A percentile compares a stretch with the other conserved stretches of the same genome.
Evolutionary conservation across 805 yeast genomes (phyloP).

Genomic region (Starmerella sirachaensis): DNA sequence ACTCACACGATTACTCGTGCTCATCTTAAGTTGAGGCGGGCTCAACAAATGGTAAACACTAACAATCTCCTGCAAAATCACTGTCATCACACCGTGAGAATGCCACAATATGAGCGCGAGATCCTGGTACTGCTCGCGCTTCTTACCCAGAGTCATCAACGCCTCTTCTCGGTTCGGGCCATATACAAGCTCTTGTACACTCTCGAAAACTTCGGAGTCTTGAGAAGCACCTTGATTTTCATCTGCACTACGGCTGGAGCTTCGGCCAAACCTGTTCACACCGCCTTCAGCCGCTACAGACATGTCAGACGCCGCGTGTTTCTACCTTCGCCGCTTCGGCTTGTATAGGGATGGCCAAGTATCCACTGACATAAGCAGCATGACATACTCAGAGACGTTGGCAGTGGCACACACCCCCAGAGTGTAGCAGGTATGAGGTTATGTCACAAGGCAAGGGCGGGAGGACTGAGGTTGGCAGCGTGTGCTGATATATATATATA

Average conservation of each 20-base stretch:
- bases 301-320: too few species aligned
- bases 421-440: too few species aligned
- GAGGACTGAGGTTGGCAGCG: too few species aligned
- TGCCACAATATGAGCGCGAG: slow-evolving; percentile 89
- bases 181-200: slow-evolving; percentile 81
- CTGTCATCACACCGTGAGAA: slow-evolving; percentile 92
- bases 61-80: slow-evolving; percentile 75
- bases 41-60: slow-evolving; percentile 79
- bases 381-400: too few species aligned
- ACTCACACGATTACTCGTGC: slow-evolving; percentile 87
- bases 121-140: slow-evolving; percentile 89
- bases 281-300: slow-evolving; percentile 27
- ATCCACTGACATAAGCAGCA: too few species aligned
- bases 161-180: slow-evolving; percentile 93
- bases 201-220: slow-evolving; percentile 31
- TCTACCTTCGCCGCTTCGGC: too few species aligned
- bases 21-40: slow-evolving; percentile 74
- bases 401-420: too few species aligned
- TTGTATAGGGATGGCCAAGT: too few species aligned
- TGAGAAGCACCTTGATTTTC: background rate
- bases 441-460: too few species aligned
- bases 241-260: background rate
- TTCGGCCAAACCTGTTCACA: slow-evolving; percentile 14
- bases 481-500: too few species aligned
- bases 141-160: slow-evolving; percentile 78